phyloP scores from a whole-genome alignment of 768 basidiomycete species.

The Boletus barrowsii region DNA sequence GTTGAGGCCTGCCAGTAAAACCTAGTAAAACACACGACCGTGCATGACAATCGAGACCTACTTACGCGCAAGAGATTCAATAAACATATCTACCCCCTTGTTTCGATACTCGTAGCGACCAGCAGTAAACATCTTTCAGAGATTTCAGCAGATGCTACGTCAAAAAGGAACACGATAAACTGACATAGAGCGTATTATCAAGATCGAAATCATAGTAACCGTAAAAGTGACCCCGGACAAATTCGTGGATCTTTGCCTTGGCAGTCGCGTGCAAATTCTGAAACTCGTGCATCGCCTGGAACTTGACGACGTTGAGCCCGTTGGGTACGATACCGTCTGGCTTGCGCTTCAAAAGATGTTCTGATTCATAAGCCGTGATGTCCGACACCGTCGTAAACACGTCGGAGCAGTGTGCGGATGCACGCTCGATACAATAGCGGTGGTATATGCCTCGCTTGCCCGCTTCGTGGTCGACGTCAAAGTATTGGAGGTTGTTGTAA shows the following conservation, averaged over 20 bases:
- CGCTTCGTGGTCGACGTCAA: slow-evolving; percentile 99
- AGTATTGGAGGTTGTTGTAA: slow-evolving; percentile 99
- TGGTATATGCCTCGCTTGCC: slow-evolving; percentile 99
- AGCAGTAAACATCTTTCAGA: slow-evolving; percentile 89
- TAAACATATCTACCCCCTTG: slow-evolving; percentile 99
- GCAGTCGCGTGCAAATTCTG: slow-evolving; percentile 90
- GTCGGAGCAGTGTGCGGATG: slow-evolving; percentile 91
- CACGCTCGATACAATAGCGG: slow-evolving; percentile 94
- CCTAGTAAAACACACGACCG: background rate
- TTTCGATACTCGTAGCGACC: slow-evolving; percentile 99
- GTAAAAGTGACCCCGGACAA: slow-evolving; percentile 96
- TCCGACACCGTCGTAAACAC: slow-evolving; percentile 98
- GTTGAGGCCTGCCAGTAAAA: slow-evolving; percentile 45
- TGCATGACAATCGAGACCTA: slow-evolving; percentile 6
- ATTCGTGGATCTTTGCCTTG: slow-evolving; percentile 99
- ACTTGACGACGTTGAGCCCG: slow-evolving; percentile 97
- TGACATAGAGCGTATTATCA: slow-evolving; percentile 82
- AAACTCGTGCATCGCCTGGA: slow-evolving; percentile 99
- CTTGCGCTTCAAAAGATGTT: slow-evolving; percentile 95
- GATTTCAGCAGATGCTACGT: slow-evolving; percentile 3
- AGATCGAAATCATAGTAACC: slow-evolving; percentile 96
- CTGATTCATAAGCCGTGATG: slow-evolving; percentile 96
- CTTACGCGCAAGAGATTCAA: slow-evolving; percentile 89
- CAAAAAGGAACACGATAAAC: slow-evolving; percentile 20
- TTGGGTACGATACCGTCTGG: slow-evolving; percentile 97